Percentiles rank a stretch among this genome's conserved stretches.
These are phyloP conservation scores for Citrus trifoliata DNA, from an alignment of 345 rosid genomes.

Conservation along the genomic window DNA sequence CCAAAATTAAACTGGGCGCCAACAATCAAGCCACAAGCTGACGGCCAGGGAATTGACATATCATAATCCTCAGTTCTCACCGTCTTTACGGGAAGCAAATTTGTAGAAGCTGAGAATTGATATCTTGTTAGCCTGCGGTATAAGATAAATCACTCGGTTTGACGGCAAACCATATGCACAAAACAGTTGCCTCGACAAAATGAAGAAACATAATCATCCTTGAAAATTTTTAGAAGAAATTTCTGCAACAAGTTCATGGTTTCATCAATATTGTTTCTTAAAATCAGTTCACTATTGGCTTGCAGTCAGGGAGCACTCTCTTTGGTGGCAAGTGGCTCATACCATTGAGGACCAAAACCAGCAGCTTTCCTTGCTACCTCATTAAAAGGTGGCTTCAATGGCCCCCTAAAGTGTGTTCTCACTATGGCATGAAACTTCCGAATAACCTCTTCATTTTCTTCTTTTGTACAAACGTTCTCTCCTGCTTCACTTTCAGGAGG, in stretches of 20 bases:
- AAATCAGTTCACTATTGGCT: neutral
- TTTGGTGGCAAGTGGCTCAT: slow-evolving; percentile 79
- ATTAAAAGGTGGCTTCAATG: slow-evolving; percentile 93
- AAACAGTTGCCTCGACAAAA: neutral
- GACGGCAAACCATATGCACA: neutral
- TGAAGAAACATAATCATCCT: neutral
- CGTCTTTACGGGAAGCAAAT: neutral
- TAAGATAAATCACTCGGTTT: neutral
- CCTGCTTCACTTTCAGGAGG: slow-evolving; percentile 20
- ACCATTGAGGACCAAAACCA: slow-evolving; percentile 85
- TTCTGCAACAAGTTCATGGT: neutral
- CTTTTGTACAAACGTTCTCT: slow-evolving; percentile 20
- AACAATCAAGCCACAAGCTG: neutral
- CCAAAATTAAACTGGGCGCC: neutral
- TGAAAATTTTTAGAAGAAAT: neutral
- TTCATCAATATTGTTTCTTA: neutral
- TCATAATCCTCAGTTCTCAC: neutral
- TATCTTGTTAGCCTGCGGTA: neutral
- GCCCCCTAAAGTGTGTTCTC: slow-evolving; percentile 78
- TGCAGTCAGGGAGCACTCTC: slow-evolving; percentile 15
- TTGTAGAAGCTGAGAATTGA: neutral
- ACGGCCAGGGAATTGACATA: neutral
- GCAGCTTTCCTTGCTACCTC: slow-evolving; percentile 88
- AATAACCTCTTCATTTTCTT: slow-evolving; percentile 47
- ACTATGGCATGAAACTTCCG: slow-evolving; percentile 62